These are phyloP conservation scores for Tuctoria greenei DNA, from an alignment of 176 grass and related monocot species.

Conservation along the genomic window DNA sequence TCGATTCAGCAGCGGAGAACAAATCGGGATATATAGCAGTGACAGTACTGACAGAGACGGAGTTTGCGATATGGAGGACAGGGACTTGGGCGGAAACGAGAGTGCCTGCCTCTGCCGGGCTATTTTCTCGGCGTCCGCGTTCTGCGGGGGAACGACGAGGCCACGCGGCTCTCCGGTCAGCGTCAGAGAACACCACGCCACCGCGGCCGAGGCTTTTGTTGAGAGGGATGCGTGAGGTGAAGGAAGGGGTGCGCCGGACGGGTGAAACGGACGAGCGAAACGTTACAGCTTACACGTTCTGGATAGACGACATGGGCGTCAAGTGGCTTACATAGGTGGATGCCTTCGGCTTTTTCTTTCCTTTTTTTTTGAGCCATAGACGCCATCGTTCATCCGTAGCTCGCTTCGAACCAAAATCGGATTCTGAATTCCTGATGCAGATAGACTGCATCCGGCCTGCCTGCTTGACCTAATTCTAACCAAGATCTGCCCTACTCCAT, in stretches of 20 bases:
- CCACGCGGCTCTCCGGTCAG: background rate
- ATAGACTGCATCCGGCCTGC: background rate
- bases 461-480: background rate
- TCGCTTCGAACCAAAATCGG: background rate
- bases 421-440: background rate
- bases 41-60: too few relatives aligned
- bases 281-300: background rate
- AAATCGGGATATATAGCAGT: too few relatives aligned
- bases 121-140: background rate
- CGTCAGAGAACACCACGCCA: background rate
- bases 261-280: constrained; percentile 11
- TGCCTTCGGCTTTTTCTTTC: background rate
- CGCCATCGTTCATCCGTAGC: background rate
- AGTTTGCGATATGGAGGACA: too few relatives aligned
- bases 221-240: constrained; percentile 38
- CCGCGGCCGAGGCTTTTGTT: constrained; percentile 21
- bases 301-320: background rate
- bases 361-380: background rate
- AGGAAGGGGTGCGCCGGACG: background rate
- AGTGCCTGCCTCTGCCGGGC: background rate
- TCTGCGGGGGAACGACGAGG: background rate
- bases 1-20: too few relatives aligned
- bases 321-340: background rate
- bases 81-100: constrained; percentile 16
- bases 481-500: background rate